Percentiles rank a stretch among this genome's conserved stretches.
Conservation (phyloP, 371 early-diverging fungal species). For the Mucor lusitanicus region DNA sequence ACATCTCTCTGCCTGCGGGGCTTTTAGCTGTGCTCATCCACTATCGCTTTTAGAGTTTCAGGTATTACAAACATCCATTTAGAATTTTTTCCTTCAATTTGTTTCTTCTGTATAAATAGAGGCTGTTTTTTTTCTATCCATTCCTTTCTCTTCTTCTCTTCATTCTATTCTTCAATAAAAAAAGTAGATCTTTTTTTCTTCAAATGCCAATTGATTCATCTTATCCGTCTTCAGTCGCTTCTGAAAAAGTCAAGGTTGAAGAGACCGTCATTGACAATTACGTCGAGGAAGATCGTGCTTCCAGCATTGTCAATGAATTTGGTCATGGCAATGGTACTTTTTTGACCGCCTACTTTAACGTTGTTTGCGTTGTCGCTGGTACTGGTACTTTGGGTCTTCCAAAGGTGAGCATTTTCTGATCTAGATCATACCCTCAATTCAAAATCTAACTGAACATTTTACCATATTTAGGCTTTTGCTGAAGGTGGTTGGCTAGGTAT, state of each 20-base stretch:
- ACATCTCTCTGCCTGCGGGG: neutral
- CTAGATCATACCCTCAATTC: neutral
- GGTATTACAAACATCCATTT: conserved; percentile 1
- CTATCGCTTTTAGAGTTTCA: conserved; percentile 2
- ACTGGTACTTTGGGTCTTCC: conserved; percentile 65
- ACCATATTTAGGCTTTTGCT: conserved; percentile 19
- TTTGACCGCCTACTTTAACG: no score
- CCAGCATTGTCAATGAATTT: conserved; percentile 29
- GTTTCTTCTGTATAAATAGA: neutral
- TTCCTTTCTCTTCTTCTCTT: neutral
- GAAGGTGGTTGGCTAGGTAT: conserved; percentile 52
- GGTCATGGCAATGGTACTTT: conserved; percentile 7
- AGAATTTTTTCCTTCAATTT: conserved; percentile 1
- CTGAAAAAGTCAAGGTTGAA: conserved; percentile 28
- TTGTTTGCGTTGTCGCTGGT: no score
- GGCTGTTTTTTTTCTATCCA: neutral
- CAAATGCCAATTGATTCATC: neutral
- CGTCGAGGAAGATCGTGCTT: conserved; percentile 30
- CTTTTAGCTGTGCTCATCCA: neutral
- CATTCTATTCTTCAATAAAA: neutral
- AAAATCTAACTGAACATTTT: neutral
- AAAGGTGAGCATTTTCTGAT: neutral
- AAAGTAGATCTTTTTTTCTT: neutral
- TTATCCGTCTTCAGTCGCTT: conserved; percentile 3
- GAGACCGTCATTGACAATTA: conserved; percentile 38